Conservation (phyloP, 441 rosid species). For the Theobroma grandiflorum region DNA sequence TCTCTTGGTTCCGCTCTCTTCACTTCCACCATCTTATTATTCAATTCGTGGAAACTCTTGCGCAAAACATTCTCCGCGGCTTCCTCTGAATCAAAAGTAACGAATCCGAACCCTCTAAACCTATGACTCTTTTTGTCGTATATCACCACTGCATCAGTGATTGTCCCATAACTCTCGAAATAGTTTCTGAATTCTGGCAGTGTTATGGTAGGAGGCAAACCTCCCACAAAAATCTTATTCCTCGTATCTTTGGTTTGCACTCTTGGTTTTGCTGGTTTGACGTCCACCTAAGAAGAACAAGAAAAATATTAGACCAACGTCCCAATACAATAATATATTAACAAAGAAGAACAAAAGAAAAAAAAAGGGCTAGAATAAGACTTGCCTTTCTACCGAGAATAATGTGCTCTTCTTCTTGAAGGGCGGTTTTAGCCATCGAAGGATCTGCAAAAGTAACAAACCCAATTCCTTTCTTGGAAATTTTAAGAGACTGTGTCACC, state of each 20-base stretch:
- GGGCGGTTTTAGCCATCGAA: slow-evolving; percentile 29
- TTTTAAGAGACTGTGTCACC: slow-evolving; percentile 16
- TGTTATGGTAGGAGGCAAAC: slow-evolving; percentile 35
- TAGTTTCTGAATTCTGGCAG: slow-evolving; percentile 31
- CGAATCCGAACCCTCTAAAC: slow-evolving; percentile 47
- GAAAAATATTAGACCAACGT: background rate
- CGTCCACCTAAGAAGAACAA: slow-evolving; percentile 35
- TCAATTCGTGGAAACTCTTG: slow-evolving; percentile 24
- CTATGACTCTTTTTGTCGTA: slow-evolving; percentile 15
- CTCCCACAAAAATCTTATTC: slow-evolving; percentile 44
- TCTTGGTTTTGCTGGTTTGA: slow-evolving; percentile 30
- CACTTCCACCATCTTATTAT: slow-evolving; percentile 42
- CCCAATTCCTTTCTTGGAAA: slow-evolving; percentile 26
- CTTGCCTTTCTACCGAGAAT: slow-evolving; percentile 42
- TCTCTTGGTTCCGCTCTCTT: slow-evolving; percentile 39
- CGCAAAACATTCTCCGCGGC: slow-evolving; percentile 26
- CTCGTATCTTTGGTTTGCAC: slow-evolving; percentile 7
- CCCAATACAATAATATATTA: background rate
- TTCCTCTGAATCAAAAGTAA: slow-evolving; percentile 45
- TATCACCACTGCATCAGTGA: slow-evolving; percentile 30
- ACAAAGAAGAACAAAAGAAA: background rate
- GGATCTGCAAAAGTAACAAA: slow-evolving; percentile 37
- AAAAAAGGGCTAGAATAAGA: background rate
- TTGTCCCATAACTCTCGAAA: slow-evolving; percentile 35
- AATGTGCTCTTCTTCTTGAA: slow-evolving; percentile 30